Evolutionary conservation across 116 monocot species (phyloP), one percentile per base, ranked within the genome.

Genomic region (Iris pallida): DNA sequence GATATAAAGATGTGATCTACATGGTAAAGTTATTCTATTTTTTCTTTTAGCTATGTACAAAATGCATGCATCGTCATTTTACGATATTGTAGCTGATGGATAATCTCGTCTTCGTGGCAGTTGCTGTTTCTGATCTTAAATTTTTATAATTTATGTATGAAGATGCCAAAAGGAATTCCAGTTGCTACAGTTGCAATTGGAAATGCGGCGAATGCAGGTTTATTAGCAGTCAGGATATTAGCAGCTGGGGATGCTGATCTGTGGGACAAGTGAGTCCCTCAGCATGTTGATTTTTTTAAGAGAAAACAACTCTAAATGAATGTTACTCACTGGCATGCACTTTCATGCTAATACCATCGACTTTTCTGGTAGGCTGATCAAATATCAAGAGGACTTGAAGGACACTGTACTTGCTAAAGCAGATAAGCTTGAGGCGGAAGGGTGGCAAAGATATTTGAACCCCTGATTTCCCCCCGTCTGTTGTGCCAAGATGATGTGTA

Each of bases 81-180:
- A 30, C 0, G 30, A 30, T 30, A 30, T 30, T 30, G 30, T 30
- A 30, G 30, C 30, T 30, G 30, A 30, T 30, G 30, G 30, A 30
- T 30, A 30, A 30, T 30, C 30, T 30, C 30, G 30, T 30, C 30
- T 30, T 30, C 30, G 30, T 30, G 30, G 30, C 30, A 30, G 3
- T 3, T 30, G 30, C 30, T 30, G 30, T 30, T 30, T 30, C 30
- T 30, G 11, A 42, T 18, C 16, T 58, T 41, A n/a, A 2, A 4
- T 12, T 66, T 62, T 68, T 65, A 30, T 30, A 19, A 0, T 14
- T 9, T 43, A 8, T 30, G 30, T 53, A 16, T 60, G 43, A 48
- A 91, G 91, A 91, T 91, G 91, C 91, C 91, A 51, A 87, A 85
- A 78, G 91, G 91, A 47, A 76, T 92, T 40, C 91, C 91, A 55